Evolutionary conservation across 768 basidiomycete genomes (phyloP), one percentile per base, ranked within the genome.

Genomic region (Pleurotus giganteus): DNA sequence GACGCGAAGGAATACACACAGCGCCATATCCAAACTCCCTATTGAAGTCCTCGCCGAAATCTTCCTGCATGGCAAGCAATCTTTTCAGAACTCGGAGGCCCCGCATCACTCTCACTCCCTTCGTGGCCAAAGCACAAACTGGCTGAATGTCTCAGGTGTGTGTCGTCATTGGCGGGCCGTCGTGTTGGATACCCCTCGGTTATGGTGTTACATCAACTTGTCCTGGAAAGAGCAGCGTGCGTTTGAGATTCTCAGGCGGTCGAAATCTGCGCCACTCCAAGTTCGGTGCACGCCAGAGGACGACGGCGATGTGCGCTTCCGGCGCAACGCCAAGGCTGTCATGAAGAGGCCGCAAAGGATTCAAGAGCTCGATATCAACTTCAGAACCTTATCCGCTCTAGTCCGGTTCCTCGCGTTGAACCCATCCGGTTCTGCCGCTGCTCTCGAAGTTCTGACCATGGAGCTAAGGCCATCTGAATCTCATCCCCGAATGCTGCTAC

Each of bases 271-370:
- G 15, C 49, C 49, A n/a, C 21, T 37, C 3, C 21, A n/a, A 4
- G 24, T 51, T 23, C 8, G 19, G 5, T n/a, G 49, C 21, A 24
- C 19, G 23, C n/a, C 2, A 15, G 15, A 17, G 1, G 19, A 17
- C 23, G 21, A 19, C 21, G n/a, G 37, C n/a, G 9, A 13, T 15
- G 0, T 19, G 11, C n/a, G 23, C 19, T 11, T 8, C 17, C 19
- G 24, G 15, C 32, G 12, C 13, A 28, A 21, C 15, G 23, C 34
- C 19, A n/a, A 51, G 23, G n/a, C n/a, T 17, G 24, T 51, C 21
- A 51, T 51, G 49, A n/a, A n/a, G n/a, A n/a, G n/a, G 49, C 19
- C 49, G 5, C n/a, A 19, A 19, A 51, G 49, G 23, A 37, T 51
- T 23, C 34, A 37, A 24, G 23, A 12, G 13, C 19, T 51, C 4